Evolutionary conservation across 345 rosid genomes (phyloP), one percentile per base, ranked within the genome.

Genomic region (Eutrema japonicum): DNA sequence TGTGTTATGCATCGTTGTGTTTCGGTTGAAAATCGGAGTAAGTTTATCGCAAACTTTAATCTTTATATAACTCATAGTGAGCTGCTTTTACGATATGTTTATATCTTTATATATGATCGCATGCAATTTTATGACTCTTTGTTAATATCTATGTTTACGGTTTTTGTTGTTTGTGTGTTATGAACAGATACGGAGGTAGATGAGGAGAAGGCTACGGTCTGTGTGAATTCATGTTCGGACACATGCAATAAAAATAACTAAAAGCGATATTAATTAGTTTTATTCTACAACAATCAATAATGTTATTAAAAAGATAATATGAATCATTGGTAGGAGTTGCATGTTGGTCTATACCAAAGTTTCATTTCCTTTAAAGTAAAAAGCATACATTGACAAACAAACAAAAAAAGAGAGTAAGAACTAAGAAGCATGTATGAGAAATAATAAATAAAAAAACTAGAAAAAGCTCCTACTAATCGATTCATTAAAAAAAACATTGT

Each of bases 221-320:
- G 71, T 40, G 50, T 27, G 45, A 40, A 66, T 13, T 66, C 71
- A 37, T 66, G 71, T 51, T 66, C 26, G n/a, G 10, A 51, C 33
- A 8, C 38, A 8, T 66, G 70, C 37, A 22, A 16, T 10, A 47
- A 3, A 16, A 48, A 7, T 0, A 64, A 47, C 0, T 47, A 47
- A 64, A 64, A 18, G 8, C 10, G 12, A 16, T 6, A 48, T 16
- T 7, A 9, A 9, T 14, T 3, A 32, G 10, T 33, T n/a, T 6
- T 33, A 47, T 64, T 33, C 3, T 6, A 48, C 7, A 13, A 9
- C 6, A 62, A 2, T n/a, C 7, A 11, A 6, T 30, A 30, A 30
- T 30, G 32, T 4, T 27, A 27, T 59, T 30, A 63, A 63, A 63
- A 30, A 62, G 1, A 42, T 43, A n/a, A 3, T n/a, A 46, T 30